Evolutionary conservation across 176 grass and related monocot species (phyloP).

Genomic region (Carex kokanica): DNA sequence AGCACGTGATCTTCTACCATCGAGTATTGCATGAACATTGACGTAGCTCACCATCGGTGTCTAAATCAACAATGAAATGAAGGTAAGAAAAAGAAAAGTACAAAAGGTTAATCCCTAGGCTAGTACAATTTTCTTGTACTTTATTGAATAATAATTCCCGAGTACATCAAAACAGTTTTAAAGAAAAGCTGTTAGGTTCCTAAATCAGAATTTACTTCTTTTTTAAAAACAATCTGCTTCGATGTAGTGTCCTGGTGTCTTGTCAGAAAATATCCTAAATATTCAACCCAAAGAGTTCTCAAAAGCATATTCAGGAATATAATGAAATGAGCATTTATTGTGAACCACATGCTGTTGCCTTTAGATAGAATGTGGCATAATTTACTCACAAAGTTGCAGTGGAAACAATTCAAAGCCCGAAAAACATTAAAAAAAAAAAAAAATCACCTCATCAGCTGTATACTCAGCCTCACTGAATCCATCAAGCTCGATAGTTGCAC

Average conservation of each 20-base stretch:
- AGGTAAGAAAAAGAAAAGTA: neutral
- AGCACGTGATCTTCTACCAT: constrained; percentile 50
- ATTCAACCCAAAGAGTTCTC: neutral
- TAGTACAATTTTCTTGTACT: neutral
- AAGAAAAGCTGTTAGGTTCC: neutral
- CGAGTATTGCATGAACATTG: constrained; percentile 68
- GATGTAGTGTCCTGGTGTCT: neutral
- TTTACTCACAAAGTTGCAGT: neutral
- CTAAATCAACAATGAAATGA: constrained; percentile 26
- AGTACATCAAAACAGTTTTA: neutral
- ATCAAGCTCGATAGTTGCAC: constrained; percentile 76
- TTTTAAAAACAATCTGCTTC: neutral
- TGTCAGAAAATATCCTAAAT: neutral
- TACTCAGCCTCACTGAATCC: constrained; percentile 87
- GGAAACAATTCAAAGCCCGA: neutral
- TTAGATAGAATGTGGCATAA: neutral
- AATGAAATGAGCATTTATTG: neutral
- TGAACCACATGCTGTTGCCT: neutral
- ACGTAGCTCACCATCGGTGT: constrained; percentile 87
- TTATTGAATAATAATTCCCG: neutral
- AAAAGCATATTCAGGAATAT: neutral
- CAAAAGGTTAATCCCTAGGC: neutral
- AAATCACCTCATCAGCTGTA: constrained; percentile 66
- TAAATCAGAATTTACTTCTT: neutral
- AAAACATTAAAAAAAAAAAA: neutral